Evolutionary conservation across 768 basidiomycete species (phyloP), one percentile per base, ranked within the genome.

Genomic region (Gelatoporia subvermispora): DNA sequence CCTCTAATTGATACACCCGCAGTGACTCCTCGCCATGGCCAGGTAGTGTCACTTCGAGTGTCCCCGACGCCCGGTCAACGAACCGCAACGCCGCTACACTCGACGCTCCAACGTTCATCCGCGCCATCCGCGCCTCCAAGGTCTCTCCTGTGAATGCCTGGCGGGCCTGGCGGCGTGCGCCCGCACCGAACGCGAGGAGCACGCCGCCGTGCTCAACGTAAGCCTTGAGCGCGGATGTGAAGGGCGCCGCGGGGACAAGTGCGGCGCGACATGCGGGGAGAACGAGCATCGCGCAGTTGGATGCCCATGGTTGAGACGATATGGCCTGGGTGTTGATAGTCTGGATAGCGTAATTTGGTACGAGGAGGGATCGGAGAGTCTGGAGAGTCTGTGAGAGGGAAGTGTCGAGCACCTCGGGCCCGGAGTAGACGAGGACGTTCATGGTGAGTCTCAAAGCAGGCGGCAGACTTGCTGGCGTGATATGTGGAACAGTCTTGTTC

Each of bases 291-390:
- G 85, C 84, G 61, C 91, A 94, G 9, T 77, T 74, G 5, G 70
- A 60, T 34, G 78, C 64, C 94, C 93, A 97, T 17, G 93, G 93
- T 39, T 85, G 84, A 0, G 74, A 68, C 1, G 72, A 66, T 4
- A 97, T 68, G 2, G 76, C 63, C 35, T 77, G 68, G 10, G 75
- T 72, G 0, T 81, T 70, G 43, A 93, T 73, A 15, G 79, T 65
- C 50, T 90, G 88, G 37, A 95, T 81, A 11, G 88, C 80, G 64
- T 93, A 94, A 62, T 84, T 76, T 0, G 90, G 84, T 13, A 74
- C 60, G 17, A 95, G 79, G 23, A 87, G 57, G 2, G 73, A 60
- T 24, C 76, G 72, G 16, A 93, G 75, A 1, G 69, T 64, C 2
- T 57, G 39, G 25, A 61, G 45, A 3, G 55, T 47, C 39, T 54